Evolutionary conservation across 257 asterid species (phyloP), one percentile per base, ranked within the genome.

Genomic region (Dorcoceras hygrometricum): DNA sequence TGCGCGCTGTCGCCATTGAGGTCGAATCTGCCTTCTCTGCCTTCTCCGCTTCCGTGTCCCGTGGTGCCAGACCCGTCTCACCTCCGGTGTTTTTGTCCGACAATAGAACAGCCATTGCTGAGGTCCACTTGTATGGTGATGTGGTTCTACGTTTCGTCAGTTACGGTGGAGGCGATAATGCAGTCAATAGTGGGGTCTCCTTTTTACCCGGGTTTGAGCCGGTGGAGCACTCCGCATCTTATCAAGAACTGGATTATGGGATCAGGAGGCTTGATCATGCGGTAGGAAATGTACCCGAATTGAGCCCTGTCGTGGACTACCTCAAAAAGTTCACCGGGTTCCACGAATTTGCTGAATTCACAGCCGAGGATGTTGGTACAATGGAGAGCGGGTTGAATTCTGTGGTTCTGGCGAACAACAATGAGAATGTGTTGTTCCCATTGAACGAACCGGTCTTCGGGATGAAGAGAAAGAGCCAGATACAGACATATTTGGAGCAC

Each of bases 381-480:
- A 77, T 75, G 0, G 98, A 93, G 73, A 93, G 97, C 24, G 97
- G 97, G 24, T 63, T 90, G 82, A 93, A 93, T 73, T 93, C 97
- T 1, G 80, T 90, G 29, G 96, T 90, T 18, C 67, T 93, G 32
- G 94, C 98, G 14, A 93, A 88, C 61, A 93, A 93, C 55, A 72
- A 84, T 0, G 97, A 90, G 69, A 90, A 80, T 6, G 95, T 90
- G 36, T 60, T 93, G 75, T 68, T 93, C 54, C 96, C 98, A 1
- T 23, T 93, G 75, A 93, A 90, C 53, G 97, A 93, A 32, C 98
- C 98, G 10, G 88, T 92, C 10, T 77, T 43, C 68, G 98, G 98
- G 73, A 91, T 83, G 20, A 90, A 90, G 74, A 81, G 97, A 77
- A 93, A 88, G 90, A 93, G 98, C 73, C 98, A 93, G 67, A 93